phyloP scores from a whole-genome alignment of 2,329 filamentous ascomycete genomes.

The Sporothrix globosa region DNA sequence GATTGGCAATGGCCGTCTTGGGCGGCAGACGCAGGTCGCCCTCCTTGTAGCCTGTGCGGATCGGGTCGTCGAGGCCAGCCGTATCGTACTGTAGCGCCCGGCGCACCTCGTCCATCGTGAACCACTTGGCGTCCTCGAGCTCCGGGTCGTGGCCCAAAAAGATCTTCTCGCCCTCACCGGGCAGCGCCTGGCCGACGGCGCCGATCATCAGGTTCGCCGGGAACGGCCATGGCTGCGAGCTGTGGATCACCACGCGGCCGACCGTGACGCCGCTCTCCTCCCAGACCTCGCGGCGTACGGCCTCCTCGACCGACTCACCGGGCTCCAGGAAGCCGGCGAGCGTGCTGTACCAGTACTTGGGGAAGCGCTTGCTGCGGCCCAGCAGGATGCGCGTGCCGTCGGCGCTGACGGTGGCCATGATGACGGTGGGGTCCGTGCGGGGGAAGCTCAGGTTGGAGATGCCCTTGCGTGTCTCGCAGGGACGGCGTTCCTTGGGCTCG shows the following conservation, averaged over 20 bases:
- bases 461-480: constrained; percentile 80
- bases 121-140: constrained; percentile 88
- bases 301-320: constrained; percentile 82
- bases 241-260: constrained; percentile 78
- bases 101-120: constrained; percentile 75
- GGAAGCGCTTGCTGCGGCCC: constrained; percentile 83
- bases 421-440: constrained; percentile 90
- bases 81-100: constrained; percentile 71
- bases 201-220: constrained; percentile 84
- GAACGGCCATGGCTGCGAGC: constrained; percentile 85
- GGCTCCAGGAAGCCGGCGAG: constrained; percentile 87
- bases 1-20: constrained; percentile 87
- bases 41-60: constrained; percentile 70
- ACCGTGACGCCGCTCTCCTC: constrained; percentile 79
- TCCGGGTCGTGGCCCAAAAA: constrained; percentile 87
- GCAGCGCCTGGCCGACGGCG: constrained; percentile 82
- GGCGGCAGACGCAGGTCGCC: constrained; percentile 81
- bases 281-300: constrained; percentile 81
- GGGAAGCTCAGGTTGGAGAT: constrained; percentile 92
- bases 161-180: constrained; percentile 74
- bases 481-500: constrained; percentile 58
- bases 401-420: constrained; percentile 85
- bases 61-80: constrained; percentile 66
- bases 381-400: constrained; percentile 79
- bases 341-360: constrained; percentile 82